Base-by-base conservation (phyloP, 1,139 yeast species). In the Hansenula anomala region DNA sequence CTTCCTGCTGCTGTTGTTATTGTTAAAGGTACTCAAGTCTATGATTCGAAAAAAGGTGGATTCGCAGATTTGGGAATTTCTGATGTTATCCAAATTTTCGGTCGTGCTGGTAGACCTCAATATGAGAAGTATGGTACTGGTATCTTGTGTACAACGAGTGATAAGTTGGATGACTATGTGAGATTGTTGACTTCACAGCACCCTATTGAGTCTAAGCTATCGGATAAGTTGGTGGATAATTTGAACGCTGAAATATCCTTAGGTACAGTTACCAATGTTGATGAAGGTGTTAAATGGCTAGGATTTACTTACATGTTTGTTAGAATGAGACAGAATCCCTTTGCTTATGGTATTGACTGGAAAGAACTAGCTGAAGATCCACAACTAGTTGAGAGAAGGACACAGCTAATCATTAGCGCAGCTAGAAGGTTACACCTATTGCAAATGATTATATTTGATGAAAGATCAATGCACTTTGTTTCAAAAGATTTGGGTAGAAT, bases 91-190 rank as follows among this genome's bases (percentile, higher is more conserved):
- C 99, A 94, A 65, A 94, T 94, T 52, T 92, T 94, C 66, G 99
- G 99, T 52, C 86, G 99, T 67, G 98, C 98, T 30, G 99, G 99
- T 64, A 80, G 99, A 65, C 99, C 99, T 0, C 98, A 95, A 52
- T 94, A 79, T 62, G 96, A 94, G 54, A 78, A 77, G 42, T 83
- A 75, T 56, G 99, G 98, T 69, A 86, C 92, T 2, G 97, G 97
- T 67, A 81, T 89, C 30, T 67, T 94, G 38, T 80, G 94, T 58
- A 92, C 98, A 1, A 73, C 95, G 0, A 72, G 76, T 45, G 97
- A 90, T 55, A 70, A 78, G 39, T 63, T 94, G 22, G 95, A 89
- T 50, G 96, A 88, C 54, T 94, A 92, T 55, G 75, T 94, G 19
- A 79, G 95, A 0, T 70, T 90, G 27, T 75, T 94, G 24, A 82